A percentile compares a stretch with the other conserved stretches of the same genome.
Conservation (phyloP, 2,329 filamentous ascomycete species). For the Sclerotinia nivalis region DNA sequence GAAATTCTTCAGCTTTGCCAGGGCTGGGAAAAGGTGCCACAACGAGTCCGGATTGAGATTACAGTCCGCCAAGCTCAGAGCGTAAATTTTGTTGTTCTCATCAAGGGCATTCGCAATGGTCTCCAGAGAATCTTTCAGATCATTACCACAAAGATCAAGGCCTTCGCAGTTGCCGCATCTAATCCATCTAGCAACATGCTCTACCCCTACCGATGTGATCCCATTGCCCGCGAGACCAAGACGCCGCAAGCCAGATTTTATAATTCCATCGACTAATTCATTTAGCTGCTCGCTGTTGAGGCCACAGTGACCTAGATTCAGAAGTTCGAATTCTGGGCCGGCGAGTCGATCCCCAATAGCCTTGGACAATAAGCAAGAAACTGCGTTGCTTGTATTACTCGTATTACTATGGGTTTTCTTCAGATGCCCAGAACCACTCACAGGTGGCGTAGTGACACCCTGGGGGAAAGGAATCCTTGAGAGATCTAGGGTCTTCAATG, state of each 20-base stretch:
- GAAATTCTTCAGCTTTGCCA: constrained; percentile 70
- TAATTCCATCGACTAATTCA: constrained; percentile 77
- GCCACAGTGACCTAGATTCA: constrained; percentile 80
- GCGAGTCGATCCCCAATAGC: constrained; percentile 76
- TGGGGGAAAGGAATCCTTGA: constrained; percentile 80
- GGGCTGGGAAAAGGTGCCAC: constrained; percentile 70
- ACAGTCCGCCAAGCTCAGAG: constrained; percentile 83
- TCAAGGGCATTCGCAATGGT: constrained; percentile 54
- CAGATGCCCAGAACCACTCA: constrained; percentile 31
- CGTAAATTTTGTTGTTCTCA: constrained; percentile 65
- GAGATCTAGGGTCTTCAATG: constrained; percentile 81
- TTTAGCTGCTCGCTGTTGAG: constrained; percentile 70
- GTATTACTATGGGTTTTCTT: constrained; percentile 27
- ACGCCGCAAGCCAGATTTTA: constrained; percentile 73
- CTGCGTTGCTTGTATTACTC: constrained; percentile 38
- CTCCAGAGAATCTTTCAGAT: constrained; percentile 59
- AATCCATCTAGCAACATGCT: constrained; percentile 75
- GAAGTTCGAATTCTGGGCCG: constrained; percentile 73
- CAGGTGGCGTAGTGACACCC: constrained; percentile 25
- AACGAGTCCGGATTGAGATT: constrained; percentile 73
- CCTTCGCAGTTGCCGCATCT: constrained; percentile 78
- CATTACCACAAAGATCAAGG: constrained; percentile 85
- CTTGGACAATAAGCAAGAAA: constrained; percentile 68
- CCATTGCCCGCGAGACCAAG: constrained; percentile 83
- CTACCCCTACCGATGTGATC: constrained; percentile 70